Base-by-base conservation (phyloP, 345 rosid genomes). In the Hibiscus tridactylites region DNA sequence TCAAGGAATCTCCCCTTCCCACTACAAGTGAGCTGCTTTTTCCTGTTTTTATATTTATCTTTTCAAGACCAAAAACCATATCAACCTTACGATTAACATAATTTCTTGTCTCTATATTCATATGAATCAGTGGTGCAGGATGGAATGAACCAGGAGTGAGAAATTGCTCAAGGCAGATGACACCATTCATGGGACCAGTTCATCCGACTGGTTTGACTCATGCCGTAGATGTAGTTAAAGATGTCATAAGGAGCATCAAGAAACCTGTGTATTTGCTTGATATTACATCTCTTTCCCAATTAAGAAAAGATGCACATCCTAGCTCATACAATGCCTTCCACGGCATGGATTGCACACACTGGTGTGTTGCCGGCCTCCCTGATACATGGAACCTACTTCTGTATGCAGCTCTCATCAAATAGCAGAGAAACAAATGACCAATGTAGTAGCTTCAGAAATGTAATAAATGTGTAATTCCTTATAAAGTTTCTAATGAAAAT, bases 1-100 rank as follows among this genome's bases (percentile, higher is more conserved):
- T 68, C 97, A 92, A 76, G 96, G 96, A 68, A 81, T 90, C 61
- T 88, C 96, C 12, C 96, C 98, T 3, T 81, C 90, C 24, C 96
- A 90, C 73, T 86, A 88, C 88, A 85, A 82, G 96, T 88, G 65
- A 79, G 85, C 71, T 50, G 59, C 9, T 19, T 17, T 17, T 50
- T 6, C 57, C 11, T 26, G 29, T 64, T 19, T 19, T 13, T 0
- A 37, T 13, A 21, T 61, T 4, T 15, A 12, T 7, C 29, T 16
- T 31, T 33, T 61, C 66, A 33, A 11, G 19, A 13, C 65, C 1
- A 1, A 13, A 29, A 15, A 7, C 12, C 8, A 15, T 11, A 47
- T 47, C 52, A 3, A 10, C 52, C 52, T 47, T 47, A 16, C 16
- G 28, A 19, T 2, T 56, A 9, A n/a, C 64, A 29, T 62, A 35